These are phyloP conservation scores for Lepidium sativum DNA, from an alignment of 345 rosid species.

Conservation along the genomic window DNA sequence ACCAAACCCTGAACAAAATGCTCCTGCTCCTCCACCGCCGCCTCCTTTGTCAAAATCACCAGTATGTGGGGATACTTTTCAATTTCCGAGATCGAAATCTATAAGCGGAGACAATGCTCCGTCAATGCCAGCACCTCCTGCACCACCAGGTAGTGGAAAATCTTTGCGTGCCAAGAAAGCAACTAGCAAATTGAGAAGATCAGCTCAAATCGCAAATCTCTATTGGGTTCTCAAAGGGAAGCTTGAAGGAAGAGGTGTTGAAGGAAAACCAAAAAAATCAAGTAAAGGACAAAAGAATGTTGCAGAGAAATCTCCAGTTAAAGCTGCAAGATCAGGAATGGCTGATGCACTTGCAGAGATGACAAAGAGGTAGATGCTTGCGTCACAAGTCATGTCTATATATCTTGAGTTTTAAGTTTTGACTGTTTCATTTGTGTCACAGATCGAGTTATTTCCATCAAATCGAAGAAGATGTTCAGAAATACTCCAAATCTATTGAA, in stretches of 20 bases:
- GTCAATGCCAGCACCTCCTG: constrained; percentile 34
- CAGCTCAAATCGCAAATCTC: constrained; percentile 45
- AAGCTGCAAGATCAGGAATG: constrained; percentile 47
- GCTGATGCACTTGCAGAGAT: constrained; percentile 69
- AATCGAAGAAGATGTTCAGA: constrained; percentile 55
- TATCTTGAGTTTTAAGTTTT: neutral
- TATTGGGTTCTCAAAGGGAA: constrained; percentile 47
- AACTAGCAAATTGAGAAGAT: constrained; percentile 49
- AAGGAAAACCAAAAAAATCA: constrained; percentile 9
- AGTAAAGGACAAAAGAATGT: constrained; percentile 20
- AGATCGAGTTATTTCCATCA: constrained; percentile 65
- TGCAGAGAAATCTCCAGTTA: constrained; percentile 23
- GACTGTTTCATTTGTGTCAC: neutral
- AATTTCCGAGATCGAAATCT: constrained; percentile 14
- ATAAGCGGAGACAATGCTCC: neutral
- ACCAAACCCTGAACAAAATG: neutral
- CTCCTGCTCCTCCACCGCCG: constrained; percentile 19
- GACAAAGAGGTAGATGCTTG: constrained; percentile 43
- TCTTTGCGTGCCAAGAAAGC: constrained; percentile 42
- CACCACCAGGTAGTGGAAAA: constrained; percentile 47
- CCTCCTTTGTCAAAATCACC: constrained; percentile 21
- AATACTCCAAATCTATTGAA: constrained; percentile 31
- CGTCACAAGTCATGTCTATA: neutral
- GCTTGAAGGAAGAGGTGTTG: constrained; percentile 44
- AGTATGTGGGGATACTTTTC: constrained; percentile 7